Evolutionary conservation across 352 stramenopile species (phyloP).

Genomic region (Peronospora belbahrii): DNA sequence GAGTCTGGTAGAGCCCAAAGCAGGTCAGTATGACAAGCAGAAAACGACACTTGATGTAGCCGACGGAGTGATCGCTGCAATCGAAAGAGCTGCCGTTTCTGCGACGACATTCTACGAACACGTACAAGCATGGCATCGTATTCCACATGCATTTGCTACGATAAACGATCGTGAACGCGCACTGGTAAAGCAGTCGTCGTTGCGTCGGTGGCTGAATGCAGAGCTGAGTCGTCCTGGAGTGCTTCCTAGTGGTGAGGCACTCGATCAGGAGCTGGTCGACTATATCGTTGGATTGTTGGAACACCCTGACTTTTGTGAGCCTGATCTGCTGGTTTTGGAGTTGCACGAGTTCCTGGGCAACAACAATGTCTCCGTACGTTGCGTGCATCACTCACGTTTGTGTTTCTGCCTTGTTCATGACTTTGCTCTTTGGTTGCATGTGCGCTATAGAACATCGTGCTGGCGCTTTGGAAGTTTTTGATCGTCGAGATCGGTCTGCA

Average conservation of each 20-base stretch:
- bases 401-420: neutral
- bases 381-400: neutral
- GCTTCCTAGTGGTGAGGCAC: slow-evolving; percentile 19
- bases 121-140: slow-evolving; percentile 39
- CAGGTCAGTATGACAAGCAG: neutral
- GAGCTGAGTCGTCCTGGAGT: slow-evolving; percentile 35
- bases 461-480: slow-evolving; percentile 70
- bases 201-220: slow-evolving; percentile 36
- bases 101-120: slow-evolving; percentile 32
- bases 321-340: slow-evolving; percentile 54
- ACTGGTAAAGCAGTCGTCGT: slow-evolving; percentile 8
- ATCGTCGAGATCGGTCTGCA: slow-evolving; percentile 51
- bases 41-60: neutral
- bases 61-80: slow-evolving; percentile 16
- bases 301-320: slow-evolving; percentile 63
- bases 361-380: slow-evolving; percentile 26
- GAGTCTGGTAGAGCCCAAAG: slow-evolving; percentile 18
- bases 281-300: slow-evolving; percentile 59
- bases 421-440: neutral
- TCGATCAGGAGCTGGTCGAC: slow-evolving; percentile 56
- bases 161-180: slow-evolving; percentile 26
- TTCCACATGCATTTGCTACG: slow-evolving; percentile 37
- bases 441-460: slow-evolving; percentile 42
- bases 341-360: slow-evolving; percentile 60
- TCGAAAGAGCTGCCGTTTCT: slow-evolving; percentile 20